Evolutionary conservation across 257 asterid species (phyloP), one percentile per base, ranked within the genome.

Genomic region (Handroanthus guayacan): DNA sequence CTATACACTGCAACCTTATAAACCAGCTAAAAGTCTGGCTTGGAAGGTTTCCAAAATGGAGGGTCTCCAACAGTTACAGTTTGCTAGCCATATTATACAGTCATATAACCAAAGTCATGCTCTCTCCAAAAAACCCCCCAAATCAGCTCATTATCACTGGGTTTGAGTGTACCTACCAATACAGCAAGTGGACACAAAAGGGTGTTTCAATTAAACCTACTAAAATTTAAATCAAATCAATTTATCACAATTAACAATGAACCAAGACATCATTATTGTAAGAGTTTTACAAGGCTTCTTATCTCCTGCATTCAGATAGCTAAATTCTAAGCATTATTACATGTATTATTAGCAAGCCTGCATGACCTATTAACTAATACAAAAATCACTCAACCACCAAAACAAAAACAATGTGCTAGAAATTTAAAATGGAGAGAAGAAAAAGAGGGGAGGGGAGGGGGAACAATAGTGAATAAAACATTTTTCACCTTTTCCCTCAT

Each of bases 401-500:
- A 68, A 2, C 17, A 17, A 20, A 48, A 48, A 48, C 4, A 9
- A 47, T 2, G 11, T 1, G 2, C n/a, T n/a, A n/a, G 50, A 3
- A 63, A 38, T 66, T 20, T 41, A 45, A 57, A 43, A 13, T 11
- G n/a, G n/a, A n/a, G n/a, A n/a, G n/a, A n/a, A n/a, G n/a, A n/a
- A n/a, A n/a, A n/a, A n/a, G n/a, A n/a, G n/a, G n/a, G n/a, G n/a
- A n/a, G n/a, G n/a, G n/a, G n/a, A n/a, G n/a, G n/a, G n/a, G n/a
- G n/a, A n/a, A n/a, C 57, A 44, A 63, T 31, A 57, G 55, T 68
- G 50, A 38, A 70, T 14, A 7, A 36, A 62, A 6, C 9, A 51
- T 67, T 47, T 31, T 71, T 48, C 71, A 91, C 99, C 99, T 95
- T 95, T 79, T 93, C 98, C 82, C 97, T 84, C 98, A 95, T 95